Percentiles rank a stretch among this genome's conserved stretches.
Conservation (phyloP, 208 protist genomes). For the Crithidia expoeki region DNA sequence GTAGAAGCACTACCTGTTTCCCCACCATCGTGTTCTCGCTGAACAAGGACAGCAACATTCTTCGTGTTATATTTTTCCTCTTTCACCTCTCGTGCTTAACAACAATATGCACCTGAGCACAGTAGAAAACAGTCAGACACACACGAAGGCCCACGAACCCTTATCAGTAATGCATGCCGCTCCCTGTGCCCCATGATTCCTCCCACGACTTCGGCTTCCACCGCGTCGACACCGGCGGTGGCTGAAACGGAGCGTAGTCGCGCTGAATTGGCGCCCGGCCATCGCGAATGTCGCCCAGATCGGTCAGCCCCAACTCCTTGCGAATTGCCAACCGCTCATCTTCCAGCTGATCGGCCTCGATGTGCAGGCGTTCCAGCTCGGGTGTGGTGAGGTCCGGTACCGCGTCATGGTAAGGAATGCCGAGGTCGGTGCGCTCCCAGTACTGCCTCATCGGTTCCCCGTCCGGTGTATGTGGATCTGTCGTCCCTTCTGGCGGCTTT, state of each 20-base stretch:
- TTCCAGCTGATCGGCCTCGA: slow-evolving; percentile 84
- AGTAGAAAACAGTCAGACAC: not conserved
- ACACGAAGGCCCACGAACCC: not conserved
- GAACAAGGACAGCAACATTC: no score
- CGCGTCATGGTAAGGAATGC: slow-evolving; percentile 88
- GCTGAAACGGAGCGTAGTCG: slow-evolving; percentile 69
- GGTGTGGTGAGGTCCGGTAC: slow-evolving; percentile 87
- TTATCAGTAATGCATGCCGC: slow-evolving; percentile 44
- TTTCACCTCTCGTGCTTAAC: no score
- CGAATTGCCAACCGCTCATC: slow-evolving; percentile 83
- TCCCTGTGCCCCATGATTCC: slow-evolving; percentile 85
- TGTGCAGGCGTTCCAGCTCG: slow-evolving; percentile 80
- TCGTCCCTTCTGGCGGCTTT: slow-evolving; percentile 79
- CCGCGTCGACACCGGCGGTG: slow-evolving; percentile 79
- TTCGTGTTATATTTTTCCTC: no score
- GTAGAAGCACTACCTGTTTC: no score
- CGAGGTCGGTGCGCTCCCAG: slow-evolving; percentile 89
- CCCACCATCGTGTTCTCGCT: not conserved
- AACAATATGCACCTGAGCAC: no score
- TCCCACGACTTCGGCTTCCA: slow-evolving; percentile 93
- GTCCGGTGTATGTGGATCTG: slow-evolving; percentile 72
- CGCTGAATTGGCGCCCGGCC: slow-evolving; percentile 73
- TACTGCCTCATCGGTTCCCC: slow-evolving; percentile 85
- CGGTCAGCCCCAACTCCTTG: slow-evolving; percentile 84
- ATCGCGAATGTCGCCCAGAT: slow-evolving; percentile 88